Base-by-base conservation (phyloP, 176 grass and related monocot species). In the Carex parvula region DNA sequence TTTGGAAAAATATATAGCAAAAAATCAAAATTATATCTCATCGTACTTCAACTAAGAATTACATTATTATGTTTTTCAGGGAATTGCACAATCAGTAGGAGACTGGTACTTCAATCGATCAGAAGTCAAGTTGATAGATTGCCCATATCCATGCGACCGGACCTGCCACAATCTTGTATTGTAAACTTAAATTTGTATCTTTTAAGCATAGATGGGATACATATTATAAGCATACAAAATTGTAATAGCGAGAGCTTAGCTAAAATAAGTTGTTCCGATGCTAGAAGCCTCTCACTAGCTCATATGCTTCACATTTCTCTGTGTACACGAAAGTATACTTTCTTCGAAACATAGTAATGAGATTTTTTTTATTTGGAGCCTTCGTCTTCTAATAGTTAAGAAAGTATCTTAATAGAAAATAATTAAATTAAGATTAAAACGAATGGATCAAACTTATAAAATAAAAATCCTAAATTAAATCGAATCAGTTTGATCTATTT, bases 111-210 rank as follows among this genome's bases (percentile, higher is more conserved):
- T 97, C 56, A 84, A 85, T 37, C 85, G 90, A 35, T 89, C 84
- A 64, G 79, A 87, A 87, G 83, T 91, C 44, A 94, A 94, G 18
- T 87, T 92, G 64, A 84, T 94, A 44, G 94, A 97, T 29, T 97
- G 92, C 18, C 66, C 93, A 24, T 92, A 91, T 60, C 94, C 92
- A 13, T 94, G 92, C 85, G 94, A 97, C 72, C 88, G 87, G 4
- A 97, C 87, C 3, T 97, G 94, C 46, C 75, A 91, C 46, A 92
- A 94, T 94, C 46, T 97, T 79, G 86, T 84, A n/a, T 89, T 93
- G 4, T 4, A 16, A 3, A 5, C 85, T 86, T 89, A 92, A 83
- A 88, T 87, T 56, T 87, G 74, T 86, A 64, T 69, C 5, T 37
- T 18, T 73, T 48, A 20, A 32, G 20, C 33, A 68, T 20, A 62